phyloP scores from a whole-genome alignment of 495 filamentous ascomycete genomes.

The Hypoxylon intermedium region DNA sequence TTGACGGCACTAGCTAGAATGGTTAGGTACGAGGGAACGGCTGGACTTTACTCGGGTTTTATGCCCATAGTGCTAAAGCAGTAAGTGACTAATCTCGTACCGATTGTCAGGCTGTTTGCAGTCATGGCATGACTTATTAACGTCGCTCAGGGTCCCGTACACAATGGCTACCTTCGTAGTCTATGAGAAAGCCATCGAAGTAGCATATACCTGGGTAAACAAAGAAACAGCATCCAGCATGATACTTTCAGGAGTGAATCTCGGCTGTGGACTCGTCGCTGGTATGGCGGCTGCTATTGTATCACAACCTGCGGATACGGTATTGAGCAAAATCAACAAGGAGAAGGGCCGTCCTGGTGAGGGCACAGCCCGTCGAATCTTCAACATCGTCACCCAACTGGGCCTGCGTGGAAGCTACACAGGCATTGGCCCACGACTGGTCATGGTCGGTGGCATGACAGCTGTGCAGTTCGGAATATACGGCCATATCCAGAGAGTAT shows the following conservation, averaged over 20 bases:
- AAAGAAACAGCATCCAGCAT: constrained; percentile 67
- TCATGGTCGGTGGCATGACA: constrained; percentile 76
- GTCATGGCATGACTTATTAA: background rate
- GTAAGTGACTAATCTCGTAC: constrained; percentile 33
- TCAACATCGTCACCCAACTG: constrained; percentile 82
- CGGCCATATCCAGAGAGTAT: constrained; percentile 69
- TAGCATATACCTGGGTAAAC: constrained; percentile 64
- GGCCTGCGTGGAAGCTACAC: constrained; percentile 76
- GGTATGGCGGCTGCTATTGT: constrained; percentile 86
- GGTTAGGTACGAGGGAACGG: constrained; percentile 68
- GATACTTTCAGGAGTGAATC: constrained; percentile 76
- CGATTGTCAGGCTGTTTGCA: constrained; percentile 2
- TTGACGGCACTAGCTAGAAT: constrained; percentile 69
- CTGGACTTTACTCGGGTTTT: constrained; percentile 77
- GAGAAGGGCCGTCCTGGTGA: constrained; percentile 80
- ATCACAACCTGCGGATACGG: constrained; percentile 87
- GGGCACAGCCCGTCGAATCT: constrained; percentile 72
- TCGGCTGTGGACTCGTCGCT: constrained; percentile 81
- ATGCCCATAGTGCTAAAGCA: constrained; percentile 79
- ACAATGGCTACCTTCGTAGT: constrained; percentile 93
- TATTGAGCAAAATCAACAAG: constrained; percentile 93
- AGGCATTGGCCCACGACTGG: constrained; percentile 78
- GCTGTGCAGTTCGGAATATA: constrained; percentile 88
- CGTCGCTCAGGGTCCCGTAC: constrained; percentile 67
- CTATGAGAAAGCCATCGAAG: constrained; percentile 81